Evolutionary conservation across 148 eudicot species (phyloP), one percentile per base, ranked within the genome.

Genomic region (Arctostaphylos glauca): DNA sequence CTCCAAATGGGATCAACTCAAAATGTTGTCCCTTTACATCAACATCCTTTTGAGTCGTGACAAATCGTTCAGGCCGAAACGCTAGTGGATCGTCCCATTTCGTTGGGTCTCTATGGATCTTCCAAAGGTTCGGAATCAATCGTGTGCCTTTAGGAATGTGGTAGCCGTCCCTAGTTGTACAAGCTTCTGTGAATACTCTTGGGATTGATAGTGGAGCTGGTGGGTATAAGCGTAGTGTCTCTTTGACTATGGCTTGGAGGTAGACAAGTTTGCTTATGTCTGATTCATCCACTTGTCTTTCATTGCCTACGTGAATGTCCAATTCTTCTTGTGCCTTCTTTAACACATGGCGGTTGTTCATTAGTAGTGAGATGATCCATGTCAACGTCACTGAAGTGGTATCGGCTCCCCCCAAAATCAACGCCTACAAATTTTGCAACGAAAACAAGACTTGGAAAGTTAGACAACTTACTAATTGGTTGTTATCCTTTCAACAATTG

Each of bases 211-310:
- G 81, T 23, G 89, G 85, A 0, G 52, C 84, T 9, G 71, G 6
- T 16, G 88, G 90, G 77, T 82, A 84, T 46, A 88, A n/a, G 50
- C 88, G 47, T 38, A 88, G 31, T 23, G 89, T 83, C 66, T 89
- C 89, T 68, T 86, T 89, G 7, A 83, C 50, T 12, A 89, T 52
- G 58, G 89, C 91, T 71, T 83, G 88, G 52, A 89, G 86, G 75
- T 87, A 89, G 3, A 83, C 81, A 15, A 85, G 47, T 2, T 87
- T 81, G 9, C 9, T 58, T 6, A 88, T 70, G 18, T 86, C 89
- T 21, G 90, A 79, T 48, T 82, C 84, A 0, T 80, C 56, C 44
- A 88, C 82, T 55, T 47, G 80, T 68, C 82, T 80, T 19, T 84
- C 72, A 48, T 71, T 71, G 48, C 74, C 48, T 38, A 71, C 21